Conservation (phyloP, 163 green algal species). For the Scenedesmus sp. region DNA sequence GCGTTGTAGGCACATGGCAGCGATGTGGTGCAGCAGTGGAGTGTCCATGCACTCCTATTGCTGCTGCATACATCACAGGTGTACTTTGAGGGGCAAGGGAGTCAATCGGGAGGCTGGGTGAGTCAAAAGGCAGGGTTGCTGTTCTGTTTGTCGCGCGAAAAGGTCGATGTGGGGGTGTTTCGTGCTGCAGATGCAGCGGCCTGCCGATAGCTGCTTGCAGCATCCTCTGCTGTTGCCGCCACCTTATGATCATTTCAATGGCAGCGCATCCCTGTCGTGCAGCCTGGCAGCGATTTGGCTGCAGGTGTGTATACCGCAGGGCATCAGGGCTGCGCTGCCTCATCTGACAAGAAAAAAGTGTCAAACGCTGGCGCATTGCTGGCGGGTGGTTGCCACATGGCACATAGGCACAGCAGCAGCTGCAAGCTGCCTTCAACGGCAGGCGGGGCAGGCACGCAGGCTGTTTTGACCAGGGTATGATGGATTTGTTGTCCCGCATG, state of each 20-base stretch:
- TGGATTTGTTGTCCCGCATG: background rate
- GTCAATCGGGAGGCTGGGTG: background rate
- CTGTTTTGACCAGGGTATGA: background rate
- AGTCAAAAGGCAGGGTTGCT: background rate
- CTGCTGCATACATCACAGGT: background rate
- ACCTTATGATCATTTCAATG: background rate
- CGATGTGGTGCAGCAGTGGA: background rate
- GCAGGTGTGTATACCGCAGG: background rate
- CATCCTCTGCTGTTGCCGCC: background rate
- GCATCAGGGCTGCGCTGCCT: background rate
- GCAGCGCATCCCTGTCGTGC: background rate
- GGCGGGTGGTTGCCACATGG: background rate
- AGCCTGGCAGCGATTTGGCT: background rate
- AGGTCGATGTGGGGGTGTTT: background rate
- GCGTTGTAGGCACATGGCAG: background rate
- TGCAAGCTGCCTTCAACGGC: background rate
- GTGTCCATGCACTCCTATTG: background rate
- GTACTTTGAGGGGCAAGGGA: background rate
- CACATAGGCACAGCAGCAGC: background rate
- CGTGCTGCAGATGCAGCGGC: background rate
- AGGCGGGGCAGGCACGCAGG: background rate
- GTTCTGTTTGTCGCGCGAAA: background rate
- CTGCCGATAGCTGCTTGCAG: background rate
- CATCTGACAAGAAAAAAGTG: background rate
- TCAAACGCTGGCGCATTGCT: background rate